These are phyloP conservation scores for Phytomonas sp. DNA, from an alignment of 208 protist genomes.

Conservation along the genomic window DNA sequence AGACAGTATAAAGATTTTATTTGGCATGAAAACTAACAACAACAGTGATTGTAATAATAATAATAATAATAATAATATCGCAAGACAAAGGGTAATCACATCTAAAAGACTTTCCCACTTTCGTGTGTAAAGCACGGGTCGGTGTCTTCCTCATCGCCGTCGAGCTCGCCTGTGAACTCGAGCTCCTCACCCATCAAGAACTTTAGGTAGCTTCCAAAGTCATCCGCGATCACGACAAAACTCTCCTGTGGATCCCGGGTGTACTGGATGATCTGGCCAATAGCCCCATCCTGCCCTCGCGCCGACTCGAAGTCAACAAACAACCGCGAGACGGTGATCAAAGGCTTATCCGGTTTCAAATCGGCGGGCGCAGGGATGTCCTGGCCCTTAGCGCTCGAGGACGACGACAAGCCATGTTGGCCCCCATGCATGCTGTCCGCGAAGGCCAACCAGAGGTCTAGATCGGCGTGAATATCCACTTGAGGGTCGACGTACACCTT, in stretches of 20 bases:
- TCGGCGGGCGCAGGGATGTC: background rate
- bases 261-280: constrained; percentile 46
- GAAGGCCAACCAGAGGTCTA: constrained; percentile 38
- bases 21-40: background rate
- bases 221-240: constrained; percentile 37
- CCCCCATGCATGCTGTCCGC: constrained; percentile 33
- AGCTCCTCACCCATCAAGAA: constrained; percentile 46
- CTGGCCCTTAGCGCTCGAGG: background rate
- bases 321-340: constrained; percentile 25
- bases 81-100: background rate
- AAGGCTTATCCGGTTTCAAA: constrained; percentile 5
- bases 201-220: constrained; percentile 56
- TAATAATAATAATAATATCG: constrained; percentile 1
- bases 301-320: constrained; percentile 42
- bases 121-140: background rate
- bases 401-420: background rate
- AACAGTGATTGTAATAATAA: background rate
- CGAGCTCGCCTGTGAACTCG: constrained; percentile 51
- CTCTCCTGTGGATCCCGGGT: constrained; percentile 26
- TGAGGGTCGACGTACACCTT: constrained; percentile 38
- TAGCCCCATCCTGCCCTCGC: constrained; percentile 16
- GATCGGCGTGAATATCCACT: constrained; percentile 32
- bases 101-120: background rate
- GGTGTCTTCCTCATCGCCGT: constrained; percentile 39
- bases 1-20: constrained; percentile 19